A percentile compares a stretch with the other conserved stretches of the same genome.
These are phyloP conservation scores for Sedum album DNA, from an alignment of 164 flowering plant species.

Conservation along the genomic window DNA sequence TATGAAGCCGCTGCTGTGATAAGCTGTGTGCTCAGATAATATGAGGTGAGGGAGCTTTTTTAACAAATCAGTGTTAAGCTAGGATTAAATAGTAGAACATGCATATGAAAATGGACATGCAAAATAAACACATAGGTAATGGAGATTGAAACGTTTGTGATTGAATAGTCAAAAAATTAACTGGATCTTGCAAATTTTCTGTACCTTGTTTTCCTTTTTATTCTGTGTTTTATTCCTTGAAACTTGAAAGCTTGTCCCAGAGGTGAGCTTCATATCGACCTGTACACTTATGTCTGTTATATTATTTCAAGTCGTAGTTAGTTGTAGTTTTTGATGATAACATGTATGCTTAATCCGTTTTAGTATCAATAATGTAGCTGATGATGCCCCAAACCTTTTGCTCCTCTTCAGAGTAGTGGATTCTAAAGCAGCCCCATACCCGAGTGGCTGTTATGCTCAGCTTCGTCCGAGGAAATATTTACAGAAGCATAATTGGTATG, in stretches of 20 bases:
- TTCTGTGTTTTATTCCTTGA: slow-evolving; percentile 52
- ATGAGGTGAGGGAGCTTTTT: too few species aligned
- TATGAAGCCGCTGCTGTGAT: too few species aligned
- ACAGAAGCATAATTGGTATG: background rate
- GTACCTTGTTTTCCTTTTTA: slow-evolving; percentile 56
- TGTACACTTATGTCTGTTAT: slow-evolving; percentile 41
- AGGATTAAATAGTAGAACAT: too few species aligned
- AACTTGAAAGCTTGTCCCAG: slow-evolving; percentile 53
- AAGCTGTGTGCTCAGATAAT: too few species aligned
- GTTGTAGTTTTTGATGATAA: background rate
- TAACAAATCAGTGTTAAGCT: too few species aligned
- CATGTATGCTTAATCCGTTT: background rate
- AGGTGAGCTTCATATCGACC: slow-evolving; percentile 52
- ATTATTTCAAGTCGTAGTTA: background rate
- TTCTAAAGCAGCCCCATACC: slow-evolving; percentile 9
- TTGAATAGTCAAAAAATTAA: too few species aligned
- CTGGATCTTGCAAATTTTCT: too few species aligned
- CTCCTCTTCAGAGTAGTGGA: slow-evolving; percentile 45
- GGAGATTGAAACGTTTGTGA: too few species aligned
- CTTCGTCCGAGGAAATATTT: background rate
- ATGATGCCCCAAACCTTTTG: slow-evolving; percentile 62
- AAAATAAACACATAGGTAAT: too few species aligned
- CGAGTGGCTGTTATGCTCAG: background rate
- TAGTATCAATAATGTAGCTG: slow-evolving; percentile 23
- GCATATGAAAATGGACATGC: too few species aligned